Conservation (phyloP, 1,284 basidiomycete species). For the Tremellales sp. region DNA sequence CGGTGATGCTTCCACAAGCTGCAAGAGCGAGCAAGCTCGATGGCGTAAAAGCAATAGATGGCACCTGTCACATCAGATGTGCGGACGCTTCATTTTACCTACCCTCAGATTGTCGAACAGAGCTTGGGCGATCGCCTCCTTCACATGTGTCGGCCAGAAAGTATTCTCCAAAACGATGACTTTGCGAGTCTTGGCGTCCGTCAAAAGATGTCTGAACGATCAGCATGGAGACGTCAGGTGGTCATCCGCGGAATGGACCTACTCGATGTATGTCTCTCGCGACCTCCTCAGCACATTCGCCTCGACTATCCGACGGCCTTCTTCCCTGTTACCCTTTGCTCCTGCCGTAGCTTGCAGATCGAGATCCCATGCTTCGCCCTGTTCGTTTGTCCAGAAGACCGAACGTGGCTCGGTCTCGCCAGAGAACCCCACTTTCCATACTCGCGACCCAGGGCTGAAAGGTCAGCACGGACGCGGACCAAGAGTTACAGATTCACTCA, state of each 20-base stretch:
- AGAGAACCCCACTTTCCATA: slow-evolving; percentile 52
- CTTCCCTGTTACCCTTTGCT: slow-evolving; percentile 51
- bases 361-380: slow-evolving; percentile 34
- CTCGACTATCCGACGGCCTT: slow-evolving; percentile 67
- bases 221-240: neutral
- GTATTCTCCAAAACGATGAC: slow-evolving; percentile 89
- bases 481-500: slow-evolving; percentile 11
- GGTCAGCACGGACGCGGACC: neutral
- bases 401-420: slow-evolving; percentile 48
- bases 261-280: slow-evolving; percentile 80
- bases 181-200: slow-evolving; percentile 89
- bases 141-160: slow-evolving; percentile 75
- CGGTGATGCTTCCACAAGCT: slow-evolving; percentile 80
- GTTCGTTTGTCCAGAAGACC: slow-evolving; percentile 32
- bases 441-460: slow-evolving; percentile 44
- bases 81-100: slow-evolving; percentile 13
- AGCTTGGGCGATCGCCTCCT: slow-evolving; percentile 78
- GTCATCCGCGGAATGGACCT: slow-evolving; percentile 41
- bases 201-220: slow-evolving; percentile 68
- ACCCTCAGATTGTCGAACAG: slow-evolving; percentile 90
- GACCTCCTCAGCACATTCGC: slow-evolving; percentile 64
- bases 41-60: slow-evolving; percentile 86
- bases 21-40: slow-evolving; percentile 79
- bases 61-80: slow-evolving; percentile 58
- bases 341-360: slow-evolving; percentile 29